These are phyloP conservation scores for Xerocomus brunneocitrinus DNA, from an alignment of 768 basidiomycete genomes.

Conservation along the genomic window DNA sequence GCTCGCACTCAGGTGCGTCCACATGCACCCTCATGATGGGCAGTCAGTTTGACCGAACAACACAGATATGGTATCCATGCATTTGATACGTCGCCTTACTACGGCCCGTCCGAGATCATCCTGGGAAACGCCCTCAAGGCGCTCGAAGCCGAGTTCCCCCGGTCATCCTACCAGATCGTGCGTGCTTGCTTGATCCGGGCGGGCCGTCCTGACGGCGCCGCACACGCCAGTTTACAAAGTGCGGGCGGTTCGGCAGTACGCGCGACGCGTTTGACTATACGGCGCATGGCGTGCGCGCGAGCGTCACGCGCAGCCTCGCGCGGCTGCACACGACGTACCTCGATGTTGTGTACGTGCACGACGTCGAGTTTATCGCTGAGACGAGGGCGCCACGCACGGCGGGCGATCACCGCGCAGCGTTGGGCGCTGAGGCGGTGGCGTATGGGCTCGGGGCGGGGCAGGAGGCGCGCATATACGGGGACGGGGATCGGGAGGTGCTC, in stretches of 20 bases:
- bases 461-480: constrained; percentile 54
- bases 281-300: constrained; percentile 58
- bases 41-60: neutral
- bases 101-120: constrained; percentile 75
- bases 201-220: too few relatives aligned
- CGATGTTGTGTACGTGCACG: constrained; percentile 79
- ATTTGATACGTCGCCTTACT: constrained; percentile 81
- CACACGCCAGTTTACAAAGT: constrained; percentile 69
- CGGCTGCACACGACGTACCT: constrained; percentile 74
- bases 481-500: constrained; percentile 70
- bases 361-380: constrained; percentile 73
- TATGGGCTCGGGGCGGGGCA: constrained; percentile 65
- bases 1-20: constrained; percentile 65
- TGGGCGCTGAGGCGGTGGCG: constrained; percentile 46
- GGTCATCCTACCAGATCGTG: constrained; percentile 73
- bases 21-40: neutral
- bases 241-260: constrained; percentile 64
- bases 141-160: constrained; percentile 66
- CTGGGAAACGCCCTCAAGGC: constrained; percentile 61
- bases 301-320: constrained; percentile 60
- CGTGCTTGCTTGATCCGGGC: neutral
- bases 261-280: constrained; percentile 67
- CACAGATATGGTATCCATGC: constrained; percentile 73
- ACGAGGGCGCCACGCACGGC: constrained; percentile 43
- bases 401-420: constrained; percentile 55